A percentile compares a stretch with the other conserved stretches of the same genome.
phyloP scores from a whole-genome alignment of 768 basidiomycete genomes.

The Amanita jacksonii region DNA sequence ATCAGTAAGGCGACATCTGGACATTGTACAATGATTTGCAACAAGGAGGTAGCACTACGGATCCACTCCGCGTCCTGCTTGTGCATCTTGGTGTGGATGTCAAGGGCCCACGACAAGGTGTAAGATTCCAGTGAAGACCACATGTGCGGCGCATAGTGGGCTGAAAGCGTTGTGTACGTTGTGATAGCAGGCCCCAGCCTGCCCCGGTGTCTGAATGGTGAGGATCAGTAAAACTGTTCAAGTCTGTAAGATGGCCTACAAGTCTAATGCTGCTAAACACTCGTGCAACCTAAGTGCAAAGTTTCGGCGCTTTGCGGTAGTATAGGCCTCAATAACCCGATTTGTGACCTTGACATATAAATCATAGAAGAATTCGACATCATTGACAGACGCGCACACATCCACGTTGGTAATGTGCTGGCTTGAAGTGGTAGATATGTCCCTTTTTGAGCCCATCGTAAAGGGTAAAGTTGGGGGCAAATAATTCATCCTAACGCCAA shows the following conservation, averaged over 20 bases:
- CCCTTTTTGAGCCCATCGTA: constrained; percentile 13
- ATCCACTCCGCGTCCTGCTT: constrained; percentile 75
- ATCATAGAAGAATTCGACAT: constrained; percentile 60
- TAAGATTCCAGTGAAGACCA: constrained; percentile 77
- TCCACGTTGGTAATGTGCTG: constrained; percentile 48
- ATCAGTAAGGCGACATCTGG: constrained; percentile 42
- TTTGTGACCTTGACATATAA: constrained; percentile 70
- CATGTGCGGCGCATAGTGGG: constrained; percentile 73
- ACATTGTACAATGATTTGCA: constrained; percentile 58
- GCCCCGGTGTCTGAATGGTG: constrained; percentile 50
- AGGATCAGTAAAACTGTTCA: constrained; percentile 2
- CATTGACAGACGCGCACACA: constrained; percentile 46
- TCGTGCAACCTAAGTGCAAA: constrained; percentile 83
- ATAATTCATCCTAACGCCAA: constrained; percentile 68
- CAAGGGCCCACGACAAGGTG: constrained; percentile 68
- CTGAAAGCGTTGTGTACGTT: constrained; percentile 73
- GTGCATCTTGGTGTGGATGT: constrained; percentile 48
- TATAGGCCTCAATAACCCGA: constrained; percentile 77
- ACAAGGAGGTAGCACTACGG: constrained; percentile 64
- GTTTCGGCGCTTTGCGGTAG: constrained; percentile 73
- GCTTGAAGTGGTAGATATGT: constrained; percentile 17
- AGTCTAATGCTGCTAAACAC: constrained; percentile 77
- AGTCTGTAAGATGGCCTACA: constrained; percentile 38
- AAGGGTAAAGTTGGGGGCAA: constrained; percentile 72
- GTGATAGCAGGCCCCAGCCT: constrained; percentile 53